Percentiles rank a stretch among this genome's conserved stretches.
phyloP scores from a whole-genome alignment of 2,329 filamentous ascomycete genomes.

The Setomelanomma holmii region DNA sequence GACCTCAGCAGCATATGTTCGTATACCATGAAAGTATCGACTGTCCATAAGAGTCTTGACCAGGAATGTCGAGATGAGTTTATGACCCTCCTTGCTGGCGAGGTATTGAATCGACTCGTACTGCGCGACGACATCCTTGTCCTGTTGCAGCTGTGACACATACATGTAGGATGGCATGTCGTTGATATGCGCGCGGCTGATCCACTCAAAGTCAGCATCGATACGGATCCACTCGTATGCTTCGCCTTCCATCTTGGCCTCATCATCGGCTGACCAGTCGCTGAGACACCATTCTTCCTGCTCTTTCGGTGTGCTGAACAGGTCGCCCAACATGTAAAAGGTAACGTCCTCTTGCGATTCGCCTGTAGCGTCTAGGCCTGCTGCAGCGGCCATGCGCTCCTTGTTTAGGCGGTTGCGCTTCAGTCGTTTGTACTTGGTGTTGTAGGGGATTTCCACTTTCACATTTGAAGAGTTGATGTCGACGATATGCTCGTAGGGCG shows the following conservation, averaged over 20 bases:
- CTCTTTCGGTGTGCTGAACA: slow-evolving; percentile 83
- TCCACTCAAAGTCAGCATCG: slow-evolving; percentile 98
- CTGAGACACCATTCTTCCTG: slow-evolving; percentile 81
- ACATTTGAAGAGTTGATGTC: slow-evolving; percentile 88
- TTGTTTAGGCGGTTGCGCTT: slow-evolving; percentile 87
- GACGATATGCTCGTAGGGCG: slow-evolving; percentile 96
- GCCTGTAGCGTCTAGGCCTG: slow-evolving; percentile 67
- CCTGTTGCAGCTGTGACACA: slow-evolving; percentile 94
- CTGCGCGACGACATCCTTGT: slow-evolving; percentile 93
- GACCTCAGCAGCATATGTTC: slow-evolving; percentile 80
- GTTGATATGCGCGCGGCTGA: slow-evolving; percentile 76
- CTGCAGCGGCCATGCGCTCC: slow-evolving; percentile 72
- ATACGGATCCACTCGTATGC: slow-evolving; percentile 99
- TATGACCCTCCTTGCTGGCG: slow-evolving; percentile 70
- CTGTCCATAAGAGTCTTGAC: slow-evolving; percentile 88
- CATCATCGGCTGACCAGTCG: slow-evolving; percentile 89
- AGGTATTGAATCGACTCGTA: slow-evolving; percentile 76
- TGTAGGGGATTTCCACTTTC: slow-evolving; percentile 95
- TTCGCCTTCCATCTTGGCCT: slow-evolving; percentile 90
- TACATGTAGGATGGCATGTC: slow-evolving; percentile 97
- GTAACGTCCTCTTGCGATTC: slow-evolving; percentile 78
- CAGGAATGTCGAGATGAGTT: slow-evolving; percentile 86
- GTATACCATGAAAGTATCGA: slow-evolving; percentile 92
- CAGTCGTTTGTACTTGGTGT: slow-evolving; percentile 97
- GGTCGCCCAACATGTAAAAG: slow-evolving; percentile 90